Percentiles rank a stretch among this genome's conserved stretches.
phyloP scores from a whole-genome alignment of 2,329 filamentous ascomycete genomes.

The Pseudocercospora pini-densiflorae region DNA sequence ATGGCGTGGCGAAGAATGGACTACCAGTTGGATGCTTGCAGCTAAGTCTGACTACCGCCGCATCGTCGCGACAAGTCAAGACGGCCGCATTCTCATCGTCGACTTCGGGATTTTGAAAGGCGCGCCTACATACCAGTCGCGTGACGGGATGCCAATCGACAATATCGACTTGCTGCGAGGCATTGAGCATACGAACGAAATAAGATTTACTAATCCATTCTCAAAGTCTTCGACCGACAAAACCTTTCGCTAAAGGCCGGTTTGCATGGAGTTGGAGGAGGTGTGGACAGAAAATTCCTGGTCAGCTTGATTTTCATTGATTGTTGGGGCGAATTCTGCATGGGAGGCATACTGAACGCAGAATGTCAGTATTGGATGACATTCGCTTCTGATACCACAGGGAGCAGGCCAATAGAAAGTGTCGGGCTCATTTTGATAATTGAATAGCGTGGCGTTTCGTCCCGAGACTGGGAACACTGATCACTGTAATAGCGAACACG shows the following conservation, averaged over 20 bases:
- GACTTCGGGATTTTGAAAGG: constrained; percentile 70
- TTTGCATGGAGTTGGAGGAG: neutral
- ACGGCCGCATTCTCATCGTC: constrained; percentile 88
- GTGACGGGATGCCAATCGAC: constrained; percentile 52
- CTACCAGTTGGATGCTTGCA: constrained; percentile 93
- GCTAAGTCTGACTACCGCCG: constrained; percentile 95
- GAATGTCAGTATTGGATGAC: neutral
- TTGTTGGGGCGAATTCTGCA: neutral
- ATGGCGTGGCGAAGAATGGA: constrained; percentile 91
- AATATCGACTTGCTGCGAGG: constrained; percentile 55
- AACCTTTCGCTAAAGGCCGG: neutral
- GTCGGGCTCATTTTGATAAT: neutral
- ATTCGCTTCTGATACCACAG: neutral
- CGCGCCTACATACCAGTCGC: constrained; percentile 30
- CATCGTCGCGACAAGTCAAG: constrained; percentile 93
- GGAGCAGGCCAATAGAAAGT: neutral
- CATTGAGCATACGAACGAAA: constrained; percentile 33
- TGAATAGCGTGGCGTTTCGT: neutral
- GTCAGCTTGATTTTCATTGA: neutral
- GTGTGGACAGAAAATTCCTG: neutral
- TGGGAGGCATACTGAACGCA: neutral
- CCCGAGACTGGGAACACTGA: neutral
- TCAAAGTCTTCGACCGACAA: neutral
- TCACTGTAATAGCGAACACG: neutral
- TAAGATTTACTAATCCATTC: constrained; percentile 32